phyloP scores from a whole-genome alignment of 768 basidiomycete species.

The Leccinum obscurum region DNA sequence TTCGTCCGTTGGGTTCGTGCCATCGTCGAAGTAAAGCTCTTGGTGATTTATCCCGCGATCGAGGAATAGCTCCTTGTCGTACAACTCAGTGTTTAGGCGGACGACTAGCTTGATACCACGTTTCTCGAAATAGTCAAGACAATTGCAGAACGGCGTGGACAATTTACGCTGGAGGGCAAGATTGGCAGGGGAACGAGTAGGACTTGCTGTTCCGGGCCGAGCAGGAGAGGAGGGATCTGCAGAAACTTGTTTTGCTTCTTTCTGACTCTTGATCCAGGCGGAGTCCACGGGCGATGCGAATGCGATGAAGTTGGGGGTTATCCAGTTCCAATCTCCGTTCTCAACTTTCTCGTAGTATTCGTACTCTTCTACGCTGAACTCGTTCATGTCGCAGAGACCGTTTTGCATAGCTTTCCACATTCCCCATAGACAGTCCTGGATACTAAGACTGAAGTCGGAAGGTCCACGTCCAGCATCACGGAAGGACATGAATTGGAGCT shows the following conservation, averaged over 20 bases:
- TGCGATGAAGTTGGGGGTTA: constrained; percentile 89
- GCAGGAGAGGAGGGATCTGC: constrained; percentile 28
- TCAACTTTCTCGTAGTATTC: constrained; percentile 95
- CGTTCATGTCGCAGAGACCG: constrained; percentile 90
- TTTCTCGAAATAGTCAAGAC: constrained; percentile 90
- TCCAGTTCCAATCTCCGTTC: constrained; percentile 96
- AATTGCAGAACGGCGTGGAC: constrained; percentile 81
- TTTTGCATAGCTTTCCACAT: constrained; percentile 91
- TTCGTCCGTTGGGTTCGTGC: constrained; percentile 95
- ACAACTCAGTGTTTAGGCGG: constrained; percentile 90
- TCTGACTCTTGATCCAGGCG: constrained; percentile 75
- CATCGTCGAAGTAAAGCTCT: constrained; percentile 97
- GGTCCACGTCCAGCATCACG: constrained; percentile 92
- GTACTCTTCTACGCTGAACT: constrained; percentile 91
- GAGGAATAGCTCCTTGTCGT: constrained; percentile 77
- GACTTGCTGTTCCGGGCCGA: constrained; percentile 26
- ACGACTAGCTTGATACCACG: constrained; percentile 88
- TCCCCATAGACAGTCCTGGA: constrained; percentile 90
- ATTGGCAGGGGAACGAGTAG: constrained; percentile 33
- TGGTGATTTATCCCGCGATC: constrained; percentile 86
- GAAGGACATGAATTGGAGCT: constrained; percentile 92
- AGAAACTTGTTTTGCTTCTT: constrained; percentile 52
- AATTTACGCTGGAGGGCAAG: constrained; percentile 76
- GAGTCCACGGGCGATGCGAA: constrained; percentile 91
- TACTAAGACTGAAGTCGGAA: constrained; percentile 89